Evolutionary conservation across 2,329 filamentous ascomycete genomes (phyloP).

Genomic region (Alternaria dauci): DNA sequence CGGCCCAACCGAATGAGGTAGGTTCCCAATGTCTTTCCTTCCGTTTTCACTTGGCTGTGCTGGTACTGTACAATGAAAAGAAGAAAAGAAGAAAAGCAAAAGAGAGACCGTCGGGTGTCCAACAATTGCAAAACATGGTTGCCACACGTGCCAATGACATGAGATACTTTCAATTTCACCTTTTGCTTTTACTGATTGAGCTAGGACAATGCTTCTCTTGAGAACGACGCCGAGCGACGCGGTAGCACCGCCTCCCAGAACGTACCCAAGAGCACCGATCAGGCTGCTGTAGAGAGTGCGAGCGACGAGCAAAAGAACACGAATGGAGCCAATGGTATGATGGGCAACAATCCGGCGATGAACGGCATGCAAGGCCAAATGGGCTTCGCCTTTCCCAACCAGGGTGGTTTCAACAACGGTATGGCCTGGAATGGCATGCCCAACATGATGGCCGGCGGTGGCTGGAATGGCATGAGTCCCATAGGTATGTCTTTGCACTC

Average conservation of each 20-base stretch:
- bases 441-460: constrained; percentile 61
- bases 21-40: constrained; percentile 20
- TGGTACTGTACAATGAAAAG: constrained; percentile 14
- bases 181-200: constrained; percentile 24
- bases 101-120: constrained; percentile 13
- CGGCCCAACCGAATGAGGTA: constrained; percentile 37
- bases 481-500: constrained; percentile 74
- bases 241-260: constrained; percentile 29
- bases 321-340: constrained; percentile 28
- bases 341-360: constrained; percentile 35
- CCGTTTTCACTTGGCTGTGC: constrained; percentile 7
- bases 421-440: constrained; percentile 64
- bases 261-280: constrained; percentile 27
- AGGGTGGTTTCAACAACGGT: constrained; percentile 61
- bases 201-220: constrained; percentile 26
- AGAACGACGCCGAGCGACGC: constrained; percentile 22
- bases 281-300: constrained; percentile 26
- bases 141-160: constrained; percentile 33
- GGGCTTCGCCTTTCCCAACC: constrained; percentile 55
- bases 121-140: constrained; percentile 31
- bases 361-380: constrained; percentile 42
- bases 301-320: constrained; percentile 28
- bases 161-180: constrained; percentile 14
- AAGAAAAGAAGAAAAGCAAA: constrained; percentile 4
- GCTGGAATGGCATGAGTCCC: constrained; percentile 74